Evolutionary conservation across 139 green algal genomes (phyloP).

Genomic region (Picocystis salinarum): DNA sequence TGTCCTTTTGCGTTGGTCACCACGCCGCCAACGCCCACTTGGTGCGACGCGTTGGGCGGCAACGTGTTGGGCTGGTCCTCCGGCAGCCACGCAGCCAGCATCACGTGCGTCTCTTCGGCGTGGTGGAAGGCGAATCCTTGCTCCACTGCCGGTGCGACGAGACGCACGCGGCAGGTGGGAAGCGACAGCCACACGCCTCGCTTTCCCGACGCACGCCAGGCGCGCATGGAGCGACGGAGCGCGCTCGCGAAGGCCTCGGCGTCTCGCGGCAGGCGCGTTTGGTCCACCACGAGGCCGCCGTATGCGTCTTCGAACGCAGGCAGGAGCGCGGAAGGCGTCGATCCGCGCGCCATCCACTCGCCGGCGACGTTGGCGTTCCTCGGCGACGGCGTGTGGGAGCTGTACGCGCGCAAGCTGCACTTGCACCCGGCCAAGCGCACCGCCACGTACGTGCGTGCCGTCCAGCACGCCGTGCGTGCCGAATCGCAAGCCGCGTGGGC

Average conservation of each 20-base stretch:
- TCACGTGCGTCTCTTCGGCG: constrained; percentile 27
- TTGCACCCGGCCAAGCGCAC: constrained; percentile 4
- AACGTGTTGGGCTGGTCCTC: constrained; percentile 25
- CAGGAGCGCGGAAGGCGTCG: no score
- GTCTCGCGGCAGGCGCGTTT: constrained; percentile 16
- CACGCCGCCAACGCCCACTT: constrained; percentile 64
- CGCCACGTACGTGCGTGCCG: constrained; percentile 2
- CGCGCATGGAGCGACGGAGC: constrained; percentile 14
- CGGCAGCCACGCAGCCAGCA: constrained; percentile 56
- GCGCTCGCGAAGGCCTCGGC: constrained; percentile 15
- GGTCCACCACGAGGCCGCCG: constrained; percentile 29
- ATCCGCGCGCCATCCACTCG: neutral
- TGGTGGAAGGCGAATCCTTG: constrained; percentile 30
- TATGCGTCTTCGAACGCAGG: constrained; percentile 40
- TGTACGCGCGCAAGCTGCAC: constrained; percentile 2
- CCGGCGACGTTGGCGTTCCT: constrained; percentile 6
- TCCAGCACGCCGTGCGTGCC: neutral
- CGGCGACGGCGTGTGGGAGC: constrained; percentile 9
- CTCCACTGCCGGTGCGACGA: constrained; percentile 14
- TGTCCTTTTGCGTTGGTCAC: constrained; percentile 38
- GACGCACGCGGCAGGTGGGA: constrained; percentile 8
- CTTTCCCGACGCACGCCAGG: constrained; percentile 19
- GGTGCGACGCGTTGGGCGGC: constrained; percentile 55
- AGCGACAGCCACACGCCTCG: constrained; percentile 55
- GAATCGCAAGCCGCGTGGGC: neutral